Conservation (phyloP, 345 rosid genomes). For the Cochlearia excelsa region DNA sequence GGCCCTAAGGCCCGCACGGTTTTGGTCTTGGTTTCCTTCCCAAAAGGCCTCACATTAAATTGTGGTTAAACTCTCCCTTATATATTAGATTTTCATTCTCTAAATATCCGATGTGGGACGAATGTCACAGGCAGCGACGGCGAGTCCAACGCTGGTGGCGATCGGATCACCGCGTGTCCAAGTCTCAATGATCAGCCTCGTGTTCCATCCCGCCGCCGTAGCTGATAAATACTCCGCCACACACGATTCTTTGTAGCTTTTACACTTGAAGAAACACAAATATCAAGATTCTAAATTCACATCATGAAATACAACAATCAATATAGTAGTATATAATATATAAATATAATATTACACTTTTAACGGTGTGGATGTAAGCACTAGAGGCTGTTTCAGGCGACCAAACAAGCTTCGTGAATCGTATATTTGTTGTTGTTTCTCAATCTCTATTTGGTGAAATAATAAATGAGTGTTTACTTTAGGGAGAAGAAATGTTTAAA, state of each 20-base stretch:
- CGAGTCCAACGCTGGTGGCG: slow-evolving; percentile 69
- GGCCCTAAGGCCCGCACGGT: no score
- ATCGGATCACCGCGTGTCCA: slow-evolving; percentile 67
- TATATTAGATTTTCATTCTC: no score
- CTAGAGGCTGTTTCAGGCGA: slow-evolving; percentile 72
- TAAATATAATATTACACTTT: slow-evolving; percentile 45
- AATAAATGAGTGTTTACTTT: slow-evolving; percentile 1
- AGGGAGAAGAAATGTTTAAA: slow-evolving; percentile 6
- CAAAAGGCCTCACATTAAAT: no score
- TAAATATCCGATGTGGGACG: no score
- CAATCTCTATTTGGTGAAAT: slow-evolving; percentile 6
- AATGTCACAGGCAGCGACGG: slow-evolving; percentile 71
- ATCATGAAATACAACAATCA: not conserved
- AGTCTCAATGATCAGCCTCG: slow-evolving; percentile 71
- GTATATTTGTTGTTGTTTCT: not conserved
- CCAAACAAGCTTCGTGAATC: slow-evolving; percentile 72
- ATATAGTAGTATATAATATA: not conserved
- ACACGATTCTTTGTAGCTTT: slow-evolving; percentile 50
- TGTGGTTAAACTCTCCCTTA: no score
- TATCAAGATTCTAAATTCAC: slow-evolving; percentile 6
- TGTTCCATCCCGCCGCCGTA: slow-evolving; percentile 89
- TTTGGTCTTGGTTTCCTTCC: no score
- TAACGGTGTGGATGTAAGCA: slow-evolving; percentile 71
- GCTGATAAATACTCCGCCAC: slow-evolving; percentile 77
- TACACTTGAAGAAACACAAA: slow-evolving; percentile 38